phyloP scores from a whole-genome alignment of 2,329 filamentous ascomycete species.

The Colletotrichum zoysiae region DNA sequence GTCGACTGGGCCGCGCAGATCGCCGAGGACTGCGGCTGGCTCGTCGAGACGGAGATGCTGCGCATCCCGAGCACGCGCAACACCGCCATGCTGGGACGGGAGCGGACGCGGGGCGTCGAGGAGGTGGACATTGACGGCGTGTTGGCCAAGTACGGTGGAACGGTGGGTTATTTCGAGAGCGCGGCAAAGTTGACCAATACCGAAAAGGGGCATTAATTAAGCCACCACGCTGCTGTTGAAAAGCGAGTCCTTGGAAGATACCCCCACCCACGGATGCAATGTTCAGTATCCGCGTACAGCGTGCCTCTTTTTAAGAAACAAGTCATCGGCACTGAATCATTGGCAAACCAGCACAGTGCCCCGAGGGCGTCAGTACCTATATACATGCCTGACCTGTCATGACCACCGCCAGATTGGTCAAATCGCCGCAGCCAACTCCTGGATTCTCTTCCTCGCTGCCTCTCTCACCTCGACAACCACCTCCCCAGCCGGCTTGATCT shows the following conservation, averaged over 20 bases:
- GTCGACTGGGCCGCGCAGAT: constrained; percentile 82
- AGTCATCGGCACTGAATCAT: too few relatives aligned
- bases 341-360: neutral
- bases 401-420: neutral
- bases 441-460: constrained; percentile 52
- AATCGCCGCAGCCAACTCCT: constrained; percentile 45
- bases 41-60: constrained; percentile 85
- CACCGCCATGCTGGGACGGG: constrained; percentile 80
- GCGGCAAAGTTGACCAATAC: constrained; percentile 71
- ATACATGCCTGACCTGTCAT: neutral
- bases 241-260: neutral
- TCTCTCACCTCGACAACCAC: constrained; percentile 58
- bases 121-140: constrained; percentile 59
- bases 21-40: constrained; percentile 78
- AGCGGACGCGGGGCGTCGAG: constrained; percentile 46
- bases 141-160: constrained; percentile 66
- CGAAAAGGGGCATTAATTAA: constrained; percentile 53
- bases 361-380: neutral
- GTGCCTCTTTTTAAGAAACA: neutral
- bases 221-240: neutral
- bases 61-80: constrained; percentile 95
- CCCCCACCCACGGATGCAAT: neutral
- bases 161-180: constrained; percentile 69
- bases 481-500: constrained; percentile 55
- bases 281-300: neutral